A percentile compares a stretch with the other conserved stretches of the same genome.
Evolutionary conservation across 768 basidiomycete species (phyloP).

Genomic region (Cubamyces lactineus): DNA sequence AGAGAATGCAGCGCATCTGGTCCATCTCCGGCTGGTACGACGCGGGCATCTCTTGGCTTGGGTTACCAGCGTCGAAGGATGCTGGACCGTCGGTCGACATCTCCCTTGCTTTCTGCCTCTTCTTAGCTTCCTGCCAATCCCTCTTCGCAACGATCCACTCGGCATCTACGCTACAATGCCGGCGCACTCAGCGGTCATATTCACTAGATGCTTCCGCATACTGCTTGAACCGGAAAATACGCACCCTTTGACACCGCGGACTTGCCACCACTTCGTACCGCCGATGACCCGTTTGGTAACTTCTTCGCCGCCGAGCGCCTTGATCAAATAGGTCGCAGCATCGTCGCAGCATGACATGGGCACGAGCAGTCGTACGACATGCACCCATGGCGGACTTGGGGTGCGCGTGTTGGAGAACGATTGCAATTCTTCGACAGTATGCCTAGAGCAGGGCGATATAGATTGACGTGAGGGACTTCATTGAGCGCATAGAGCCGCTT

Average conservation of each 20-base stretch:
- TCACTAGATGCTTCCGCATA: background rate
- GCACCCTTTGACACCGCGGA: conserved; percentile 80
- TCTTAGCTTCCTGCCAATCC: conserved; percentile 75
- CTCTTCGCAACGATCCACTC: conserved; percentile 90
- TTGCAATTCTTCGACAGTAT: conserved; percentile 86
- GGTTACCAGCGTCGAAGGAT: conserved; percentile 4
- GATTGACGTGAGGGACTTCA: no score
- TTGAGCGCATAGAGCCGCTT: conserved; percentile 30
- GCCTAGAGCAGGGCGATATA: conserved; percentile 44
- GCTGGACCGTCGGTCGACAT: background rate
- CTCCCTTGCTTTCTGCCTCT: conserved; percentile 51
- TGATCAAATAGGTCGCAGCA: conserved; percentile 72
- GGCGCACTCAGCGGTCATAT: background rate
- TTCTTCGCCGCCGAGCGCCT: conserved; percentile 84
- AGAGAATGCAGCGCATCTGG: conserved; percentile 82
- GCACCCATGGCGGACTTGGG: conserved; percentile 84
- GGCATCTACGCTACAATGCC: conserved; percentile 62
- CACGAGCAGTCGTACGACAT: conserved; percentile 68
- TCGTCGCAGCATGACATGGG: conserved; percentile 77
- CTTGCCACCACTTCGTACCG: conserved; percentile 98
- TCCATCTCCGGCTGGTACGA: conserved; percentile 74
- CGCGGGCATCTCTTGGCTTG: conserved; percentile 27
- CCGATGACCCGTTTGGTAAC: conserved; percentile 73
- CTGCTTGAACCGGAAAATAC: conserved; percentile 23
- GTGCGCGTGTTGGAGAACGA: conserved; percentile 80